Conservation (phyloP, 179 eudicot genomes). For the Beta macrorhiza region DNA sequence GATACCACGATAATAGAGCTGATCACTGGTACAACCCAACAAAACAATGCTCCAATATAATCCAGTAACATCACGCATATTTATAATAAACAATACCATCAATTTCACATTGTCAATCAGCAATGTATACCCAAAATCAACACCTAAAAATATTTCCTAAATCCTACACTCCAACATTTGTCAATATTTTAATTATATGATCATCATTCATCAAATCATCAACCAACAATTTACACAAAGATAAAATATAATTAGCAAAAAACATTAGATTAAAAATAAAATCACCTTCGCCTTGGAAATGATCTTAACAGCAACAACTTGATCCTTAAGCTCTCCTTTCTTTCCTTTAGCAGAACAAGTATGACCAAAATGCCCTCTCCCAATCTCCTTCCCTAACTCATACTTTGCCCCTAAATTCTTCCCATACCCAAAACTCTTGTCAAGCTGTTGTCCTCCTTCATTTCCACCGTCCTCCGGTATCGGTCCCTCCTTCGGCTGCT, state of each 20-base stretch:
- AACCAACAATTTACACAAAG: not conserved
- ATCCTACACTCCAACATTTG: not conserved
- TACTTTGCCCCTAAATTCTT: slow-evolving; percentile 48
- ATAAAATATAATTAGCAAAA: not conserved
- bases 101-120: not conserved
- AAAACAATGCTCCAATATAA: not conserved
- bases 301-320: slow-evolving; percentile 50
- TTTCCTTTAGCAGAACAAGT: slow-evolving; percentile 44
- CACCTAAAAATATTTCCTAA: not conserved
- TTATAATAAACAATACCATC: not conserved
- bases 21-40: not conserved
- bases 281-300: slow-evolving; percentile 51
- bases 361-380: slow-evolving; percentile 57
- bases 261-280: not conserved
- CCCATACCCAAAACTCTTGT: slow-evolving; percentile 47
- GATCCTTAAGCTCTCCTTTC: slow-evolving; percentile 47
- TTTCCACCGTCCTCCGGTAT: slow-evolving; percentile 37
- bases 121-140: not conserved
- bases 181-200: not conserved
- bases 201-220: not conserved
- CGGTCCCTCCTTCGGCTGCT: slow-evolving; percentile 38
- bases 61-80: not conserved
- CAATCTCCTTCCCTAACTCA: slow-evolving; percentile 48
- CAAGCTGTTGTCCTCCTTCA: slow-evolving; percentile 30
- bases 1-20: not conserved